phyloP scores from a whole-genome alignment of 129 eudicot species.

The Chrysanthemum seticuspe region DNA sequence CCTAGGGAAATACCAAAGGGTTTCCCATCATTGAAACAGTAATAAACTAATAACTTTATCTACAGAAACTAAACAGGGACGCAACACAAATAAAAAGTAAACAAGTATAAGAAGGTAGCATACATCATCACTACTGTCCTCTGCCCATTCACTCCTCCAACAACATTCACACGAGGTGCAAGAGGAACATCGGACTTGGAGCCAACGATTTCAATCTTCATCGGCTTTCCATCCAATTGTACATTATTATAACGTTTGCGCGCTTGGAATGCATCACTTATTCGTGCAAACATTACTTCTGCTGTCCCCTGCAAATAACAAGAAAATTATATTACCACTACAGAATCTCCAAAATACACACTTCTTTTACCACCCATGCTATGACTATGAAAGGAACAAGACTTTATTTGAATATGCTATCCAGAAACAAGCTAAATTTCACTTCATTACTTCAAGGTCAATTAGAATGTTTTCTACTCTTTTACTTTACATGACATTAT shows the following conservation, averaged over 20 bases:
- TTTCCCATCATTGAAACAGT: too few species aligned
- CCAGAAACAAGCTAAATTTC: too few species aligned
- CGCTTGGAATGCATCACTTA: conserved; percentile 87
- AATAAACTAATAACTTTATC: too few species aligned
- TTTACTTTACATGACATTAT: too few species aligned
- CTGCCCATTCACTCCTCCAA: conserved; percentile 73
- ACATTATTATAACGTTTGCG: conserved; percentile 73
- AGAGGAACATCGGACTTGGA: conserved; percentile 48
- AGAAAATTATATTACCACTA: neutral
- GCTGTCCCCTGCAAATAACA: conserved; percentile 68
- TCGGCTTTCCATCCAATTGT: conserved; percentile 83
- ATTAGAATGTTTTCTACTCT: too few species aligned
- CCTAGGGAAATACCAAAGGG: too few species aligned
- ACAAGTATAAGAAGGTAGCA: conserved; percentile 15
- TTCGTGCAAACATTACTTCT: conserved; percentile 72
- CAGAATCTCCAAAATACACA: neutral
- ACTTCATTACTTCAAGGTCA: too few species aligned
- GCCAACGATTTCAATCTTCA: conserved; percentile 85
- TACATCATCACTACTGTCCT: conserved; percentile 84
- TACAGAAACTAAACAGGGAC: neutral
- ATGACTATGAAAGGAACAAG: too few species aligned
- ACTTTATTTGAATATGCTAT: too few species aligned
- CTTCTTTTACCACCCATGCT: too few species aligned
- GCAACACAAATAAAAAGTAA: neutral
- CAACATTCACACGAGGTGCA: conserved; percentile 76